Conservation (phyloP, 2,329 filamentous ascomycete genomes). For the Cercospora sp. region DNA sequence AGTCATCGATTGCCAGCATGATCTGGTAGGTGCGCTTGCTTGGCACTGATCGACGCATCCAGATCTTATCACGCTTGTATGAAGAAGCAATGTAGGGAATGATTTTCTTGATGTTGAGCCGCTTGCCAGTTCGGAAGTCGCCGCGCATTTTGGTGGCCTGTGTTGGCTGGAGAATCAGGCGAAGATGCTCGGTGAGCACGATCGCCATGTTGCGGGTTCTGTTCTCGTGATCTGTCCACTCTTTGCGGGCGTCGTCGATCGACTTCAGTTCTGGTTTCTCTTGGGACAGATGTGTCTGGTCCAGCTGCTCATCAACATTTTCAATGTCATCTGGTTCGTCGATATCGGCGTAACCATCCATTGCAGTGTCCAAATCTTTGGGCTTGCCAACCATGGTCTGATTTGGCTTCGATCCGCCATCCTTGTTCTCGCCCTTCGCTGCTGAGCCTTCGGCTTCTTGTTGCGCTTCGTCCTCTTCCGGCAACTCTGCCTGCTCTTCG, state of each 20-base stretch:
- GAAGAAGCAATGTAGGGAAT: conserved; percentile 98
- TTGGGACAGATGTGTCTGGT: conserved; percentile 66
- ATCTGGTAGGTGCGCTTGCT: conserved; percentile 96
- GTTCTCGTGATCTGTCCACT: conserved; percentile 83
- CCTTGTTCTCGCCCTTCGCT: conserved; percentile 16
- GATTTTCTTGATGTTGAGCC: conserved; percentile 98
- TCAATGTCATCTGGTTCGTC: conserved; percentile 43
- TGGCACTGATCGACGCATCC: conserved; percentile 91
- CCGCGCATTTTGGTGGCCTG: conserved; percentile 94
- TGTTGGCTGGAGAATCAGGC: conserved; percentile 90
- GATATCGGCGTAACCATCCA: conserved; percentile 40
- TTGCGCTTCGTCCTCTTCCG: conserved; percentile 41
- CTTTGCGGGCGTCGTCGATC: conserved; percentile 61
- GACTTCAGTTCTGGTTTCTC: conserved; percentile 27
- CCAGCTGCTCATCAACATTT: conserved; percentile 61
- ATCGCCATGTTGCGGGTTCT: conserved; percentile 84
- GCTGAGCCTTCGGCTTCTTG: conserved; percentile 36
- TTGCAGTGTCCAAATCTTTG: conserved; percentile 45
- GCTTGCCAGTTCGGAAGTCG: conserved; percentile 94
- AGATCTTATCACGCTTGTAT: conserved; percentile 99
- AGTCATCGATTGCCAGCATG: conserved; percentile 95
- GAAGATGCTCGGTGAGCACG: conserved; percentile 87
- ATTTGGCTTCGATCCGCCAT: conserved; percentile 23
- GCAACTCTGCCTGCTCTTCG: conserved; percentile 32
- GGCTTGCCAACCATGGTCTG: conserved; percentile 50